Percentiles rank a stretch among this genome's conserved stretches.
Conservation (phyloP, 2,329 filamentous ascomycete genomes). For the Monilinia fructigena region DNA sequence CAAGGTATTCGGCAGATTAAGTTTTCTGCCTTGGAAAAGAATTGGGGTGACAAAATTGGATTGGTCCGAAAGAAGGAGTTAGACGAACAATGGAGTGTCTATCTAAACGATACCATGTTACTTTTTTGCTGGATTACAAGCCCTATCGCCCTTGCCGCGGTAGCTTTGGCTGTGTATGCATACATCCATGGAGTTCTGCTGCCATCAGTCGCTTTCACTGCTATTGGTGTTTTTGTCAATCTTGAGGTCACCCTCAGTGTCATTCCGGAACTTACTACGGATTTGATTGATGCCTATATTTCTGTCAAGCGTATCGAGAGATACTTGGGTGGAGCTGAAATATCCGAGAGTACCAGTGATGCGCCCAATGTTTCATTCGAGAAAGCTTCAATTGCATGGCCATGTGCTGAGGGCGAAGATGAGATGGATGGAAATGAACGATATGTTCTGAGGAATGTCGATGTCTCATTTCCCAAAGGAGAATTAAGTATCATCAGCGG, state of each 20-base stretch:
- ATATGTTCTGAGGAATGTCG: slow-evolving; percentile 65
- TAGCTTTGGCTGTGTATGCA: slow-evolving; percentile 68
- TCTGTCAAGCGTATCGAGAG: slow-evolving; percentile 69
- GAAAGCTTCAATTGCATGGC: slow-evolving; percentile 71
- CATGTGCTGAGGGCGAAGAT: slow-evolving; percentile 61
- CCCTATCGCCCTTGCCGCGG: slow-evolving; percentile 70
- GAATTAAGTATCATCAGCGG: slow-evolving; percentile 74
- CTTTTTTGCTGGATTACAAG: slow-evolving; percentile 66
- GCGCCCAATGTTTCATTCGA: slow-evolving; percentile 64
- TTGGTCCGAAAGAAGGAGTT: slow-evolving; percentile 66
- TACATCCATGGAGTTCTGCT: slow-evolving; percentile 59
- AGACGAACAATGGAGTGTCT: slow-evolving; percentile 63
- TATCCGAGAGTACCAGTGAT: slow-evolving; percentile 51
- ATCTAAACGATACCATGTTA: slow-evolving; percentile 42
- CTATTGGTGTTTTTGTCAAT: slow-evolving; percentile 70
- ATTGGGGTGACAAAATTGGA: slow-evolving; percentile 72
- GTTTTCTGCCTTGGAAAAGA: slow-evolving; percentile 71
- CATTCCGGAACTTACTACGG: slow-evolving; percentile 70
- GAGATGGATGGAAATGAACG: slow-evolving; percentile 55
- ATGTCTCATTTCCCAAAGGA: slow-evolving; percentile 63
- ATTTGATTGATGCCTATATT: slow-evolving; percentile 70
- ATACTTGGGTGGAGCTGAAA: slow-evolving; percentile 68
- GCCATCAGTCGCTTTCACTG: slow-evolving; percentile 76
- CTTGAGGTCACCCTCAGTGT: slow-evolving; percentile 70
- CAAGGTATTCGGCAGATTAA: slow-evolving; percentile 83